Base-by-base conservation (phyloP, 1,284 basidiomycete genomes). In the Sporisorium scitamineum region DNA sequence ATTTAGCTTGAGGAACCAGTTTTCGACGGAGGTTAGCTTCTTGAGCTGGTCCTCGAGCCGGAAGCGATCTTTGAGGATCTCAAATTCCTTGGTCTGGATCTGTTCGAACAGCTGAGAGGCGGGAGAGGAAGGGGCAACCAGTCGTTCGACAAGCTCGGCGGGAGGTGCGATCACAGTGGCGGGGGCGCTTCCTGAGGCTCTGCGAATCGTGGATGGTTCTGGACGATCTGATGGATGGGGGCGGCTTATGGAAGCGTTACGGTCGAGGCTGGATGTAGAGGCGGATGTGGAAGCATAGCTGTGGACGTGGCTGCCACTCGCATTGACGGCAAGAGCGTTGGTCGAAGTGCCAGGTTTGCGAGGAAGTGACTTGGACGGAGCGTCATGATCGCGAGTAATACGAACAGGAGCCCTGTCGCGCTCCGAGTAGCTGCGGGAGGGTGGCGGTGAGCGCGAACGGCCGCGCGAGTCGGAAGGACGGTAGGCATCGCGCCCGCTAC, bases 391-490 rank as follows among this genome's bases (percentile, higher is more conserved):
- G 26, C 37, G 52, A 41, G 31, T 6, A 32, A 59, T 54, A 14
- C 52, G 57, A 32, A 31, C 48, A 18, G 5, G 37, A 26, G 37
- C 8, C 26, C 9, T 39, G 37, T 39, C 37, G 37, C 56, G 56
- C 34, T 50, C 47, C 3, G 31, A 26, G 22, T 42, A 50, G 56
- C 18, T 9, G 11, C 56, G 56, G 13, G 53, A 13, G 11, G 61
- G 39, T 20, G 39, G 52, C 7, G 63, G 63, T 11, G 63, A 66
- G 26, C 53, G 52, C n/a, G 63, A 66, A n/a, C 63, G 63, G 10
- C 45, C 52, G 31, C 63, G 63, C 9, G 41, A 47, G 29, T 54
- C 57, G n/a, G 47, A 18, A n/a, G 54, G 22, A 37, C 56, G 51
- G 37, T 54, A 60, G 11, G 27, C 31, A 51, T 60, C 57, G 47